Evolutionary conservation across 805 yeast genomes (phyloP).

Genomic region (Scheffersomyces spartinae): DNA sequence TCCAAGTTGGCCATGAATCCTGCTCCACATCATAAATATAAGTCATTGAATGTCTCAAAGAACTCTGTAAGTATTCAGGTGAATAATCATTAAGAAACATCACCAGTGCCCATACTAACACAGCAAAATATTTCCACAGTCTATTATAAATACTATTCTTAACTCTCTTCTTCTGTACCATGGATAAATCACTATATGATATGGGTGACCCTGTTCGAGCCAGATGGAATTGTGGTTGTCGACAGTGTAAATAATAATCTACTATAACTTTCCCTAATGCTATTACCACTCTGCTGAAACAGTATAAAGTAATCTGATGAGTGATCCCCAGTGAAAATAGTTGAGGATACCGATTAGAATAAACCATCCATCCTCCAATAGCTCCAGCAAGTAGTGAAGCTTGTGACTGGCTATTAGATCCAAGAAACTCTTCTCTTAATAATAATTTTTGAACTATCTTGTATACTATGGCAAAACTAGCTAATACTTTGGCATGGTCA

Average conservation of each 20-base stretch:
- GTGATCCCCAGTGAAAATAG: constrained; percentile 39
- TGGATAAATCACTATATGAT: constrained; percentile 15
- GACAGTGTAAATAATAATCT: constrained; percentile 23
- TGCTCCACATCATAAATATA: constrained; percentile 55
- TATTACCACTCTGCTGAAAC: constrained; percentile 54
- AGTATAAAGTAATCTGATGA: constrained; percentile 67
- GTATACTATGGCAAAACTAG: constrained; percentile 43
- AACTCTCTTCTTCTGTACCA: constrained; percentile 21
- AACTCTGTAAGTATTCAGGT: constrained; percentile 49
- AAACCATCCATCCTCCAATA: constrained; percentile 31
- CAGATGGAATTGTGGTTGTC: constrained; percentile 18
- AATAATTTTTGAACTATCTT: constrained; percentile 25
- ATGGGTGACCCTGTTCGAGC: constrained; percentile 9
- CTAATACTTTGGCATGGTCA: constrained; percentile 45
- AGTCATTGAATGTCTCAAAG: constrained; percentile 58
- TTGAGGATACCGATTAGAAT: constrained; percentile 25
- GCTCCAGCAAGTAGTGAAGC: constrained; percentile 28
- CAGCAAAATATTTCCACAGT: constrained; percentile 51
- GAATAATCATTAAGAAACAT: constrained; percentile 60
- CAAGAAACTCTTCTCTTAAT: constrained; percentile 19
- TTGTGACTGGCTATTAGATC: constrained; percentile 15
- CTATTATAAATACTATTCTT: constrained; percentile 17
- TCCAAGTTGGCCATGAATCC: constrained; percentile 37
- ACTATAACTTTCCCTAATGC: constrained; percentile 46
- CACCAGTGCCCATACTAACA: constrained; percentile 60